Conservation (phyloP, 2,329 filamentous ascomycete species). For the Clathrospora elynae region DNA sequence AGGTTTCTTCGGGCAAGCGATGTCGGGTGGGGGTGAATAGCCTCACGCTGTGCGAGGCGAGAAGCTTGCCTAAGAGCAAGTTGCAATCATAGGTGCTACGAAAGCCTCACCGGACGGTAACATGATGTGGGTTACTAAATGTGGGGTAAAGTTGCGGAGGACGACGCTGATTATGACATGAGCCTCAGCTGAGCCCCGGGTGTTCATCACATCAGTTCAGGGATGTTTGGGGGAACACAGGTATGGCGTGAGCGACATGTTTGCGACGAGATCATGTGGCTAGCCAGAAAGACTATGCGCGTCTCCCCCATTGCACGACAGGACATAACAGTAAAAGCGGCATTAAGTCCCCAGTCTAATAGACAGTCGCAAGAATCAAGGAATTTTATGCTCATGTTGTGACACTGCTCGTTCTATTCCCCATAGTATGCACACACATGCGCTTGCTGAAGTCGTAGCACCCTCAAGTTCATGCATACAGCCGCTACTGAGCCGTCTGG, state of each 20-base stretch:
- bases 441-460: conserved; percentile 2
- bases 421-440: conserved; percentile 9
- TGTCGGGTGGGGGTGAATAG: not conserved
- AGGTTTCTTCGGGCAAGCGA: not conserved
- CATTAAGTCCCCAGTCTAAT: conserved; percentile 2
- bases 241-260: conserved; percentile 7
- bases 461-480: not conserved
- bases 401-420: conserved; percentile 6
- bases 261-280: conserved; percentile 28
- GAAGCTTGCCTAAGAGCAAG: conserved; percentile 9
- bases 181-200: conserved; percentile 23
- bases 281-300: too few species aligned
- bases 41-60: conserved; percentile 26
- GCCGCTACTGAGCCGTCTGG: conserved; percentile 13
- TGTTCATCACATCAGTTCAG: conserved; percentile 7
- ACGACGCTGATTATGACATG: conserved; percentile 21
- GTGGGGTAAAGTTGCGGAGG: conserved; percentile 27
- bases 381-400: conserved; percentile 14
- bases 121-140: conserved; percentile 23
- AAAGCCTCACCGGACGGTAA: conserved; percentile 29
- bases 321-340: not conserved
- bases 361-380: not conserved
- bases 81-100: too few species aligned
- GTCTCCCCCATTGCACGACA: conserved; percentile 2
- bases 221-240: conserved; percentile 8